Base-by-base conservation (phyloP, 257 asterid species). In the Solanum chiquidenum region DNA sequence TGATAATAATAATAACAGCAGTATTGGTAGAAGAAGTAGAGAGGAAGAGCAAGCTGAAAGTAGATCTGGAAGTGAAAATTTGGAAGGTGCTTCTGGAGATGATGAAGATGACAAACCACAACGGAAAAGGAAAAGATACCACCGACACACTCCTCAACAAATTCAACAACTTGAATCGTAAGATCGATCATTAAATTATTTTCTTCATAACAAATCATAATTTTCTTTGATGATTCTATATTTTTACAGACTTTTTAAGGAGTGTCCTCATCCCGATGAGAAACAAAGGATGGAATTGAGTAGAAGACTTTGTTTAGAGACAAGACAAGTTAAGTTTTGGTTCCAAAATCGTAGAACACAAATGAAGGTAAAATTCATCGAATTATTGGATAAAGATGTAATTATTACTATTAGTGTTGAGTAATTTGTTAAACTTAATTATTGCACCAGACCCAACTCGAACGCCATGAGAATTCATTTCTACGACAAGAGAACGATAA, bases 131-230 rank as follows among this genome's bases (percentile, higher is more conserved):
- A 97, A 97, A 88, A 90, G 95, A 91, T 95, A 95, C 91, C 98
- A 95, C 94, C 98, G 99, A 87, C 99, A 97, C 94, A 97, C 98
- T 38, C 99, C 98, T 76, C 98, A 95, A 86, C 99, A 97, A 93
- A 97, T 97, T 86, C 99, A 97, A 91, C 95, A 97, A 86, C 99
- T 97, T 18, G 99, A 96, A 55, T 86, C 95, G 99, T 96, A 93
- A 55, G 64, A 73, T 87, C 29, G 25, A 73, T 87, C 29, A 37
- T 2, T 37, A 52, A 37, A 33, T 5, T 29, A 52, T 34, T 12
- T 6, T 74, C 11, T 84, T 33, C 46, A 18, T 6, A 79, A 5
- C 11, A 14, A 40, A 23, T 46, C 21, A 8, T 75, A 66, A 66
- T 66, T 55, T 20, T 52, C 23, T 52, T 52, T 52, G 0, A 52